Evolutionary conservation across 176 grass and related monocot species (phyloP).

Genomic region (Carex pumila): DNA sequence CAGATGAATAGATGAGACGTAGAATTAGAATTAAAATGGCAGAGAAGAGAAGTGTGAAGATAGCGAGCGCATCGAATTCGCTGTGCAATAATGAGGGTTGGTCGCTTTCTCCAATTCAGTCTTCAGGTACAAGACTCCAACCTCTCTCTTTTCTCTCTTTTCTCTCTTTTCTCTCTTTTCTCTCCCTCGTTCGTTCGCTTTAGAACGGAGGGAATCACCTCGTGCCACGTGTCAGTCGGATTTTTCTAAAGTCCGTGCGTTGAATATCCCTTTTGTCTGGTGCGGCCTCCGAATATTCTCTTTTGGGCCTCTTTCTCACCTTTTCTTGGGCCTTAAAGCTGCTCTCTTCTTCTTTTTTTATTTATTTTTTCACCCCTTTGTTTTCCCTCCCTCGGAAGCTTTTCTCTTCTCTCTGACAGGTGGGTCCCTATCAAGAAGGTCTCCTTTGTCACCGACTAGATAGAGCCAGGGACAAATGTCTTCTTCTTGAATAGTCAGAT

Average conservation of each 20-base stretch:
- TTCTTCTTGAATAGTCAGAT: neutral
- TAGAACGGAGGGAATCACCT: slow-evolving; percentile 30
- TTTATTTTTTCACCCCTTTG: neutral
- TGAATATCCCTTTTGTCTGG: slow-evolving; percentile 91
- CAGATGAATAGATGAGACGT: too few species aligned
- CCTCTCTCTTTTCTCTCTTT: slow-evolving; percentile 42
- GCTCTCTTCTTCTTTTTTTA: neutral
- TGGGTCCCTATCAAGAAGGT: neutral
- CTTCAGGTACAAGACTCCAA: slow-evolving; percentile 99
- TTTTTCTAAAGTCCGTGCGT: slow-evolving; percentile 39
- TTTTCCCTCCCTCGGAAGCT: neutral
- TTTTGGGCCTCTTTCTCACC: neutral
- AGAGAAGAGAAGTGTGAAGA: neutral
- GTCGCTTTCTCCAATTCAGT: slow-evolving; percentile 83
- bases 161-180: neutral
- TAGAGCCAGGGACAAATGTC: neutral
- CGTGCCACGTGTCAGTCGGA: slow-evolving; percentile 44
- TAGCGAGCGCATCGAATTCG: slow-evolving; percentile 75
- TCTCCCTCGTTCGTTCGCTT: slow-evolving; percentile 10
- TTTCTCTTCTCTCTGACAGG: neutral
- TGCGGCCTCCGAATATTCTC: neutral
- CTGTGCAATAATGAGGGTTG: slow-evolving; percentile 56
- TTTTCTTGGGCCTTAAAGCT: neutral
- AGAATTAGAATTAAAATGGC: neutral
- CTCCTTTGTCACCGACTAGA: neutral